Evolutionary conservation across 176 grass and related monocot genomes (phyloP).

Genomic region (Carex cristatella): DNA sequence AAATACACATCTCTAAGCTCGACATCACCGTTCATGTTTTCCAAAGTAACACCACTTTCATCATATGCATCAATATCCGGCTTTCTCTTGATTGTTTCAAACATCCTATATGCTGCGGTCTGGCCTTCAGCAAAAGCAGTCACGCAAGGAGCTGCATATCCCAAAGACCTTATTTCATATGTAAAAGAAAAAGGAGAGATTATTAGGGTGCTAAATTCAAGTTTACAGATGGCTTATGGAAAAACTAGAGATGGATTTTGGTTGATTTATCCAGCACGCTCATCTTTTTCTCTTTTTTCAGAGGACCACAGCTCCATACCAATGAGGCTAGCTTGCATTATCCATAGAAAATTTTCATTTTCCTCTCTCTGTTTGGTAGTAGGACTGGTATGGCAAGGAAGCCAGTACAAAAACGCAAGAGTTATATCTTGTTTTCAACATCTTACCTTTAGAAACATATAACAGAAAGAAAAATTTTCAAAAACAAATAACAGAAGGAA

Average conservation of each 20-base stretch:
- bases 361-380: background rate
- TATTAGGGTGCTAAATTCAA: background rate
- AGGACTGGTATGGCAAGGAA: background rate
- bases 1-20: slow-evolving; percentile 77
- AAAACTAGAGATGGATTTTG: background rate
- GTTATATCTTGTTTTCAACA: background rate
- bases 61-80: slow-evolving; percentile 71
- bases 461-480: background rate
- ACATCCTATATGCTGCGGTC: slow-evolving; percentile 70
- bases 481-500: background rate
- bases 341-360: background rate
- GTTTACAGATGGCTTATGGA: background rate
- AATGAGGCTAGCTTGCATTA: background rate
- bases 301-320: background rate
- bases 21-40: slow-evolving; percentile 60
- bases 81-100: slow-evolving; percentile 66
- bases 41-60: slow-evolving; percentile 35
- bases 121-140: slow-evolving; percentile 73
- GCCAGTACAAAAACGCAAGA: background rate
- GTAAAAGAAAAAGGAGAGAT: background rate
- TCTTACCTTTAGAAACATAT: background rate
- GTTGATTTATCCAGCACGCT: background rate
- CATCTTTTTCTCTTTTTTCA: background rate
- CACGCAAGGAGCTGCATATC: slow-evolving; percentile 61
- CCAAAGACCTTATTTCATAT: slow-evolving; percentile 54